Conservation (phyloP, 2,329 filamentous ascomycete genomes). For the Colletotrichum simmondsii region DNA sequence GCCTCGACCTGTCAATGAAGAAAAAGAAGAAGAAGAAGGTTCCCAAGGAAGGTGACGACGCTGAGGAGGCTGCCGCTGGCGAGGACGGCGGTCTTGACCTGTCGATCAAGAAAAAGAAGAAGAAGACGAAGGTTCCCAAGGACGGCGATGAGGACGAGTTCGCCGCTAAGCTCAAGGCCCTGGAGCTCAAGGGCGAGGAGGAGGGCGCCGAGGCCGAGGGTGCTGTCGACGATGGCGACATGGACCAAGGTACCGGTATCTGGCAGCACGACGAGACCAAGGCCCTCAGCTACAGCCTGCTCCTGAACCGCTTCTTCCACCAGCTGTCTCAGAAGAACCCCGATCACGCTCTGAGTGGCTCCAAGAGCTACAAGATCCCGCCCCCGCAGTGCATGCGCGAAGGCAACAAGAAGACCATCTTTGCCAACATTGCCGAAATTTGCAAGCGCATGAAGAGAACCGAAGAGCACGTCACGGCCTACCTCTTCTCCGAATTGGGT, state of each 20-base stretch:
- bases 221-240: conserved; percentile 75
- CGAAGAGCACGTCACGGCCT: conserved; percentile 90
- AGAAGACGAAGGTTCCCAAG: conserved; percentile 68
- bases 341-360: conserved; percentile 88
- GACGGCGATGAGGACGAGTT: conserved; percentile 72
- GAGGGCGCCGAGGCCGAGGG: conserved; percentile 71
- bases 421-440: conserved; percentile 98
- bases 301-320: conserved; percentile 93
- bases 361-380: conserved; percentile 98
- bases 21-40: conserved; percentile 84
- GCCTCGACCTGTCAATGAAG: conserved; percentile 66
- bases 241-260: conserved; percentile 88
- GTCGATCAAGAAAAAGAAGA: conserved; percentile 89
- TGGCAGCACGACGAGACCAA: conserved; percentile 85
- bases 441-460: conserved; percentile 99
- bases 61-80: conserved; percentile 54
- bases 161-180: conserved; percentile 70
- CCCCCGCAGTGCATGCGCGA: conserved; percentile 98
- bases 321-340: conserved; percentile 96
- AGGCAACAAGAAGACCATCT: conserved; percentile 99
- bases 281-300: conserved; percentile 83
- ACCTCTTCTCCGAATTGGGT: conserved; percentile 94
- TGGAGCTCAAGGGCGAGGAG: conserved; percentile 71
- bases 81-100: conserved; percentile 66
- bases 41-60: conserved; percentile 63